A percentile compares a stretch with the other conserved stretches of the same genome.
These are phyloP conservation scores for Prunus campanulata DNA, from an alignment of 306 rosid genomes.

Conservation along the genomic window DNA sequence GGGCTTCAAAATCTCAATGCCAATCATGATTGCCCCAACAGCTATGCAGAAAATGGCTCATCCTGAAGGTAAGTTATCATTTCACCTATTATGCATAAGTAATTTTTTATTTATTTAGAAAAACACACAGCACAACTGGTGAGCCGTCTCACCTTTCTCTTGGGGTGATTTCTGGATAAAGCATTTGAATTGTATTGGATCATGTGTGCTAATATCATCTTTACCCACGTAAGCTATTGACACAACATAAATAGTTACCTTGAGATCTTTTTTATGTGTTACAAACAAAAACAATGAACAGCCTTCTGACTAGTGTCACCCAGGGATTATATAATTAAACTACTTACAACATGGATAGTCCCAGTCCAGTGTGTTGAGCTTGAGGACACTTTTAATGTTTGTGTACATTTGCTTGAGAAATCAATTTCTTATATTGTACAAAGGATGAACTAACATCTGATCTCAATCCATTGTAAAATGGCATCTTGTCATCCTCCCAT, in stretches of 20 bases:
- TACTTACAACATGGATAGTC: neutral
- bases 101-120: neutral
- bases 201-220: neutral
- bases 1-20: slow-evolving; percentile 88
- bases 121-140: neutral
- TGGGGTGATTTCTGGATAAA: neutral
- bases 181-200: neutral
- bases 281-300: neutral
- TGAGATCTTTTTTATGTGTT: neutral
- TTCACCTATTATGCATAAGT: slow-evolving; percentile 11
- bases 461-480: neutral
- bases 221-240: neutral
- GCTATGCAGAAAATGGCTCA: slow-evolving; percentile 93
- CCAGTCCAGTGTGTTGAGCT: neutral
- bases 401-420: neutral
- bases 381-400: neutral
- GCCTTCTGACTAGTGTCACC: neutral
- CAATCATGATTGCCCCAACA: slow-evolving; percentile 92
- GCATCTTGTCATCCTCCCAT: too few species aligned
- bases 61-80: slow-evolving; percentile 55
- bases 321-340: neutral
- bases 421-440: neutral
- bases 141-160: neutral
- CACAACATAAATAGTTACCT: neutral
- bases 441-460: neutral